Evolutionary conservation across 176 grass and related monocot species (phyloP), one percentile per base, ranked within the genome.

Genomic region (Themeda triandra): DNA sequence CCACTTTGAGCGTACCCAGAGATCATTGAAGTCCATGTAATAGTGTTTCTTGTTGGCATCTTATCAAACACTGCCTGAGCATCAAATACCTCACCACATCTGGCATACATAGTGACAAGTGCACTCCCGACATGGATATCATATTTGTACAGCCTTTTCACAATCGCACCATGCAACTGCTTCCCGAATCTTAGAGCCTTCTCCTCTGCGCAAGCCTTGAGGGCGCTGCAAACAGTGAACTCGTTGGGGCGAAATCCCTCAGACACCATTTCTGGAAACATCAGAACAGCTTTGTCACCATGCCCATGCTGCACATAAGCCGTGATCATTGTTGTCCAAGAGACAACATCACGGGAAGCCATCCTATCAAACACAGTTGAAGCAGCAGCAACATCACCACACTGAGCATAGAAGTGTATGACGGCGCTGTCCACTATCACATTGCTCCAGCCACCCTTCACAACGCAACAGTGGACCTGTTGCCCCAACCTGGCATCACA

Each of bases 21-120:
- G n/a, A 98, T 98, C 83, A 98, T 92, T 39, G 93, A 98, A 56
- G 96, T 95, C 96, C 96, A 98, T 62, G 93, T 95, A 66, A 95
- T 93, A 37, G 96, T 95, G 77, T 98, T 98, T 92, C 96, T 98
- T 77, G 74, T 92, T 10, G 87, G 87, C 96, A 98, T 98, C 76
- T 85, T 71, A 82, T 92, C 73, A 46, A 98, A 98, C 62, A 98
- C 87, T 41, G 75, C 73, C 73, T 79, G 58, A 32, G 93, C 93
- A 90, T 98, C 89, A 68, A 70, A 78, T 14, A 95, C 86, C 63
- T 93, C 32, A 15, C 87, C 77, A 14, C 93, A 93, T 72, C 91
- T 92, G 7, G 90, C 85, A 78, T 98, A 98, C 96, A 98, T 95
- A 66, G 83, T 87, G 35, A 98, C 78, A 32, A 98, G 83, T 67